Percentiles rank a stretch among this genome's conserved stretches.
Evolutionary conservation across 352 stramenopile species (phyloP).

Genomic region (Pythium brachiatum): DNA sequence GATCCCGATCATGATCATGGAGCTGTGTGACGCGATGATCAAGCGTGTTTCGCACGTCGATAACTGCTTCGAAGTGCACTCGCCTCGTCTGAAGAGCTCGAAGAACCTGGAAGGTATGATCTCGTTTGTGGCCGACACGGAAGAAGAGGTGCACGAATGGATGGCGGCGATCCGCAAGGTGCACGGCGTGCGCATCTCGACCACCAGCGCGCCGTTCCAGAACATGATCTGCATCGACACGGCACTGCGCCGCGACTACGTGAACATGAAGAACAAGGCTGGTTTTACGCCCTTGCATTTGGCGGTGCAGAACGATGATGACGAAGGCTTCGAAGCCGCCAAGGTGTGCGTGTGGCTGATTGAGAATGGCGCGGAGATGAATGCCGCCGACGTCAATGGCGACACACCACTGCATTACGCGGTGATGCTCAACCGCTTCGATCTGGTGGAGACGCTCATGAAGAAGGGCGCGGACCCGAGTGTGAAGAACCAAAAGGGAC

Average conservation of each 20-base stretch:
- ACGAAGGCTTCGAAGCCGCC: slow-evolving; percentile 86
- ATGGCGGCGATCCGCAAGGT: slow-evolving; percentile 87
- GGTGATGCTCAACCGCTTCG: slow-evolving; percentile 73
- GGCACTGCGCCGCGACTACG: slow-evolving; percentile 70
- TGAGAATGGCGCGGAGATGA: slow-evolving; percentile 79
- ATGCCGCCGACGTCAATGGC: slow-evolving; percentile 73
- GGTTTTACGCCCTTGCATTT: slow-evolving; percentile 81
- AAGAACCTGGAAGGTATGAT: slow-evolving; percentile 81
- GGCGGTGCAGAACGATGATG: slow-evolving; percentile 84
- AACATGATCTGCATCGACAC: slow-evolving; percentile 91
- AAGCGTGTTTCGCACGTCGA: slow-evolving; percentile 81
- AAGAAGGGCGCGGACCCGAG: slow-evolving; percentile 77
- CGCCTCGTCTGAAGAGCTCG: slow-evolving; percentile 77
- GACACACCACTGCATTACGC: slow-evolving; percentile 88
- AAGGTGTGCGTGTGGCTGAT: slow-evolving; percentile 88
- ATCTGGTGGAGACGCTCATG: slow-evolving; percentile 85
- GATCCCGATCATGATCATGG: slow-evolving; percentile 83
- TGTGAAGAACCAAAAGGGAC: slow-evolving; percentile 68
- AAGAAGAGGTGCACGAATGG: slow-evolving; percentile 86
- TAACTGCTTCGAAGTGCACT: slow-evolving; percentile 85
- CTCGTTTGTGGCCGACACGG: slow-evolving; percentile 81
- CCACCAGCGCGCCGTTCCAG: slow-evolving; percentile 64
- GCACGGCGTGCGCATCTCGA: slow-evolving; percentile 72
- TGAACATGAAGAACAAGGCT: slow-evolving; percentile 87
- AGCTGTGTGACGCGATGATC: slow-evolving; percentile 78